Conservation (phyloP, 139 green algal genomes). For the Tetradesmus lagerheimii region DNA sequence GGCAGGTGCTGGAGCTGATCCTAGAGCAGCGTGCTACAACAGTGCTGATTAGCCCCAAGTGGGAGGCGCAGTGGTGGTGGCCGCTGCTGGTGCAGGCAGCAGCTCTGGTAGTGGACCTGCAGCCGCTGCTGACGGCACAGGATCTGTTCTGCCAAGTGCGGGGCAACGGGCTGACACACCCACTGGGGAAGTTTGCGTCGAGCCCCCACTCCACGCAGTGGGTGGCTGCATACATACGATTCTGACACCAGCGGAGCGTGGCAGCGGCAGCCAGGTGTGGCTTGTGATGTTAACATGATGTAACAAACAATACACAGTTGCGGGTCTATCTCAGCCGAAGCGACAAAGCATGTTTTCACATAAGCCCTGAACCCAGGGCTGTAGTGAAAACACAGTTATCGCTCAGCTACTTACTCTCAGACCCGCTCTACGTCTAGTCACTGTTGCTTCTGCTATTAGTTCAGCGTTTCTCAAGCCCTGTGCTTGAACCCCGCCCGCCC, state of each 20-base stretch:
- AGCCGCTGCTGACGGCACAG: neutral
- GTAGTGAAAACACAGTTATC: too few species aligned
- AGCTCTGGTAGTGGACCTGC: neutral
- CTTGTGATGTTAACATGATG: slow-evolving; percentile 18
- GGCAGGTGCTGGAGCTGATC: neutral
- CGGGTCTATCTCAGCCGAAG: neutral
- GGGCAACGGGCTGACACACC: neutral
- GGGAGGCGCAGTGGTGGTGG: slow-evolving; percentile 28
- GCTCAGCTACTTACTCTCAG: too few species aligned
- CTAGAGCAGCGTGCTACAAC: neutral
- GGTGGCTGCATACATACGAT: neutral
- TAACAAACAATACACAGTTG: neutral
- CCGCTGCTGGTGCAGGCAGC: neutral
- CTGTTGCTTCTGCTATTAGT: neutral
- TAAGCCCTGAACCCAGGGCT: too few species aligned
- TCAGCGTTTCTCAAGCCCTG: slow-evolving; percentile 6
- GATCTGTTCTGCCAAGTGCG: neutral
- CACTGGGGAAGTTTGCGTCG: neutral
- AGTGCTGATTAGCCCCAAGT: slow-evolving; percentile 20
- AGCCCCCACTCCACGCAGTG: neutral
- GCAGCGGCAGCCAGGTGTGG: too few species aligned
- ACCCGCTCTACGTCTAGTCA: too few species aligned
- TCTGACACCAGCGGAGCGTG: neutral
- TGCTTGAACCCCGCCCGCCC: slow-evolving; percentile 18
- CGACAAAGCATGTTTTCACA: neutral